Evolutionary conservation across 2,329 filamentous ascomycete species (phyloP).

Genomic region (Lachnellula hyalina): DNA sequence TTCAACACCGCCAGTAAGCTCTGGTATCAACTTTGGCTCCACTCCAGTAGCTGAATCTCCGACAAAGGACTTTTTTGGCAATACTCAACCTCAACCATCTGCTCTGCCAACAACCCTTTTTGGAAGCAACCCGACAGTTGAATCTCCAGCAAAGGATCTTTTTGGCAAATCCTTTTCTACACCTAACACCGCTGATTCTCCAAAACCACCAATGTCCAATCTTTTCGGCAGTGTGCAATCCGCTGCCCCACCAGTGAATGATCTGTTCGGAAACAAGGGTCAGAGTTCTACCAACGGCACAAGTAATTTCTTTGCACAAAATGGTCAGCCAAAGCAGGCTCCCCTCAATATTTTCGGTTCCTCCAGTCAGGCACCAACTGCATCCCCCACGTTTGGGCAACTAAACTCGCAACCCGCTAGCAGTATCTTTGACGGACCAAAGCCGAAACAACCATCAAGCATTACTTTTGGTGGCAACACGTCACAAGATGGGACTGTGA

Average conservation of each 20-base stretch:
- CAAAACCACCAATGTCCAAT: not conserved
- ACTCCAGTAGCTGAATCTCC: not conserved
- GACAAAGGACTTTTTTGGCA: slow-evolving; percentile 7
- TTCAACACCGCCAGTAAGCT: slow-evolving; percentile 5
- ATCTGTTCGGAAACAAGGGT: not conserved
- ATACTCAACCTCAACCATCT: slow-evolving; percentile 4
- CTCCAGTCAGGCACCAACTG: not conserved
- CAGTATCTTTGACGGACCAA: not conserved
- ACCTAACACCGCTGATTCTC: not conserved
- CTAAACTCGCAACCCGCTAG: not conserved
- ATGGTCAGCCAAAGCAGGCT: not conserved
- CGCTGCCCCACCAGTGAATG: not conserved
- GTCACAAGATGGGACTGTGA: slow-evolving; percentile 2
- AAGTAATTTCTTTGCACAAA: not conserved
- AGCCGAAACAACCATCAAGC: slow-evolving; percentile 1
- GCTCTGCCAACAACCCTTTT: slow-evolving; percentile 3
- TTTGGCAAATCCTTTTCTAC: not conserved
- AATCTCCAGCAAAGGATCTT: not conserved
- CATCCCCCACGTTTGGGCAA: not conserved
- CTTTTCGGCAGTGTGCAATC: too few species aligned
- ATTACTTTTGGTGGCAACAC: slow-evolving; percentile 9
- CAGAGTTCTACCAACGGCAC: not conserved
- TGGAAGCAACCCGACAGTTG: not conserved
- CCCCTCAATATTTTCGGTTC: not conserved
- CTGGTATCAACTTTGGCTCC: not conserved